These are phyloP conservation scores for Sporobolomyces phaffii DNA, from an alignment of 768 basidiomycete genomes.

Conservation along the genomic window DNA sequence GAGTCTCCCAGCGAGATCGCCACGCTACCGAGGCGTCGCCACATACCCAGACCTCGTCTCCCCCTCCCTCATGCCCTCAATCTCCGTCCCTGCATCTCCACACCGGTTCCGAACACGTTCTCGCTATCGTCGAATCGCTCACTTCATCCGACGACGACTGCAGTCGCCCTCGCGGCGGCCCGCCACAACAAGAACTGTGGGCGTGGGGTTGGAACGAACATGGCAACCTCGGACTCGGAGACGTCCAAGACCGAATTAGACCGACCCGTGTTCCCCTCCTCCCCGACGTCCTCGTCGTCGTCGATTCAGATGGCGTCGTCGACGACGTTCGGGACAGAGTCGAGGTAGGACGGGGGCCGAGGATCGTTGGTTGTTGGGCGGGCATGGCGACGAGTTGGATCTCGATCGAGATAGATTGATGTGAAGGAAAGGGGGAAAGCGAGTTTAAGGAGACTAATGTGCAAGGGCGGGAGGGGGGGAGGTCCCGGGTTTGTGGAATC, in stretches of 20 bases:
- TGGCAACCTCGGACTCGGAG: constrained; percentile 68
- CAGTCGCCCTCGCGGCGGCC: neutral
- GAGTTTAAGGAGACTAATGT: too few species aligned
- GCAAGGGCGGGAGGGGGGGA: too few species aligned
- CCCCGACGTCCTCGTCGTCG: too few species aligned
- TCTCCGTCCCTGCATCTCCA: neutral
- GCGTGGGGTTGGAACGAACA: constrained; percentile 99
- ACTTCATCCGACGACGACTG: neutral
- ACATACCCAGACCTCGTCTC: too few species aligned
- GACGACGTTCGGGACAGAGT: neutral
- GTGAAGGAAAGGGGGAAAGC: too few species aligned
- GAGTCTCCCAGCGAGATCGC: neutral
- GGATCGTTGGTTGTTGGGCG: constrained; percentile 48
- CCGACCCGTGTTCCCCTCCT: too few species aligned
- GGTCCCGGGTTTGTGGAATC: too few species aligned
- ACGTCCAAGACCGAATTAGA: neutral
- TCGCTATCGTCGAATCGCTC: constrained; percentile 46
- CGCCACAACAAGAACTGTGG: constrained; percentile 54
- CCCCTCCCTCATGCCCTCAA: too few species aligned
- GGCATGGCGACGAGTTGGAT: constrained; percentile 58
- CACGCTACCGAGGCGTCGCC: too few species aligned
- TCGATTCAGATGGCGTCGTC: constrained; percentile 5
- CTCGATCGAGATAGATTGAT: constrained; percentile 21
- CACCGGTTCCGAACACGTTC: constrained; percentile 57
- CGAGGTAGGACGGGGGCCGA: constrained; percentile 11